Evolutionary conservation across 2,329 filamentous ascomycete species (phyloP).

Genomic region (Thermothelomyces thermophilus): DNA sequence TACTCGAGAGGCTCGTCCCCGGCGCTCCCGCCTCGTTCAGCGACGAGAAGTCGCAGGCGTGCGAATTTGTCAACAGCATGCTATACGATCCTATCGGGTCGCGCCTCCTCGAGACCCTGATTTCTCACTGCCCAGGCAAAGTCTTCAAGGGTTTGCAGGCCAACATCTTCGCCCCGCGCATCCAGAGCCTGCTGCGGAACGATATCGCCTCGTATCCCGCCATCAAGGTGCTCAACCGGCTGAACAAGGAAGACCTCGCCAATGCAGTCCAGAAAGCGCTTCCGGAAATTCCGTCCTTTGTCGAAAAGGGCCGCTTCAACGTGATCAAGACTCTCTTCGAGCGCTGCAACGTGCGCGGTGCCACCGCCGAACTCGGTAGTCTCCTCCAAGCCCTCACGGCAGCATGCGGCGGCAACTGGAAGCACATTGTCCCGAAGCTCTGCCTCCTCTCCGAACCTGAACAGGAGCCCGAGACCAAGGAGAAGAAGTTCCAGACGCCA

Average conservation of each 20-base stretch:
- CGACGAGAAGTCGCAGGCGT: constrained; percentile 65
- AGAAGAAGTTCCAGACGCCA: constrained; percentile 28
- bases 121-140: constrained; percentile 75
- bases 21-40: constrained; percentile 64
- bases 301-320: constrained; percentile 68
- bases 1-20: constrained; percentile 72
- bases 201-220: constrained; percentile 86
- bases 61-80: constrained; percentile 74
- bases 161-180: constrained; percentile 70
- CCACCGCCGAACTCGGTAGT: constrained; percentile 44
- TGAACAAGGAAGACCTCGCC: constrained; percentile 79
- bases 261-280: constrained; percentile 65
- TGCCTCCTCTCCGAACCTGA: constrained; percentile 39
- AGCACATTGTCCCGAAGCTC: constrained; percentile 43
- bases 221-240: constrained; percentile 70
- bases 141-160: constrained; percentile 83
- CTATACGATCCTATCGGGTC: constrained; percentile 89
- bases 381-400: constrained; percentile 43
- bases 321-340: constrained; percentile 80
- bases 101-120: constrained; percentile 78
- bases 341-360: constrained; percentile 63
- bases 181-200: constrained; percentile 77
- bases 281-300: constrained; percentile 64
- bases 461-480: constrained; percentile 20
- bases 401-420: constrained; percentile 42